These are phyloP conservation scores for Colletotrichum navitas DNA, from an alignment of 2,329 filamentous ascomycete genomes.

Conservation along the genomic window DNA sequence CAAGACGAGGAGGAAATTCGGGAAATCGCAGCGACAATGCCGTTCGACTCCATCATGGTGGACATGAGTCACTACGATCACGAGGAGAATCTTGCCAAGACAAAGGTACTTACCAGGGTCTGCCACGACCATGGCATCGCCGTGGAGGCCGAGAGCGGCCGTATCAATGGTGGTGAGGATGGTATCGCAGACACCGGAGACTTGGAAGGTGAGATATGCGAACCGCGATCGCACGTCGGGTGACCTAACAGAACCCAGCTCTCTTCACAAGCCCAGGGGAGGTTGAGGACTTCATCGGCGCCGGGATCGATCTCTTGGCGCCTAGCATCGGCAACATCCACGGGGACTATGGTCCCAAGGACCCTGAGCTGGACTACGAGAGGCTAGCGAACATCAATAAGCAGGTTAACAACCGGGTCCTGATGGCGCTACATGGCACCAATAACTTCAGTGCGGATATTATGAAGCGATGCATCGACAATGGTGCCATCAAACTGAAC, in stretches of 20 bases:
- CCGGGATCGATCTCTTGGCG: constrained; percentile 80
- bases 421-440: constrained; percentile 45
- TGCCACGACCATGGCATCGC: constrained; percentile 73
- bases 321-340: constrained; percentile 84
- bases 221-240: too few relatives aligned
- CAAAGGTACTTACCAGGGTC: constrained; percentile 70
- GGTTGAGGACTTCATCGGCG: constrained; percentile 76
- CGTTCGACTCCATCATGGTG: constrained; percentile 81
- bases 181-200: constrained; percentile 73
- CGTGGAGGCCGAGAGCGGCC: constrained; percentile 76
- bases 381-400: constrained; percentile 57
- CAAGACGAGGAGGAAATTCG: constrained; percentile 71
- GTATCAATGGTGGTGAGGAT: constrained; percentile 76
- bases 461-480: constrained; percentile 40
- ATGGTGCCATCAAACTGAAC: constrained; percentile 43
- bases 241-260: neutral
- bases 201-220: constrained; percentile 51
- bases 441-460: constrained; percentile 44
- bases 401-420: constrained; percentile 24
- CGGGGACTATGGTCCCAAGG: constrained; percentile 76
- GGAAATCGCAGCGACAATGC: constrained; percentile 62
- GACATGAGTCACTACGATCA: constrained; percentile 82
- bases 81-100: constrained; percentile 75
- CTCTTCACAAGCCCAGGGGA: constrained; percentile 75
- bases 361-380: constrained; percentile 72